Base-by-base conservation (phyloP, 2,329 filamentous ascomycete species). In the Clarireedia hainanense region DNA sequence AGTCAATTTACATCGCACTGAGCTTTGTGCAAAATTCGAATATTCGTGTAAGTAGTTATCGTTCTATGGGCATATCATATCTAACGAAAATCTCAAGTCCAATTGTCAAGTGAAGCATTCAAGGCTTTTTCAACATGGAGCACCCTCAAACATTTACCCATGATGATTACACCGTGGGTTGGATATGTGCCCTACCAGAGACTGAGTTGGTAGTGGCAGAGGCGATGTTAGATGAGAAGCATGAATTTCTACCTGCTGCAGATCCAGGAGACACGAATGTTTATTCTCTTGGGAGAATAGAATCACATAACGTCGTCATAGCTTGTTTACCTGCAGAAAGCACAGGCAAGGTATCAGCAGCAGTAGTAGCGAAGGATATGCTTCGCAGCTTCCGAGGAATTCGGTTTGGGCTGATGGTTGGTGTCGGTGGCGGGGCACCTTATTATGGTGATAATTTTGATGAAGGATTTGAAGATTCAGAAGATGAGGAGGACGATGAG, bases 361-460 rank as follows among this genome's bases (percentile, higher is more conserved):
- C 68, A 1, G 65, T 58, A 24, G 58, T 67, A 23, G 69, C 73
- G 64, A 52, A 55, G 10, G 17, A 43, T 43, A 60, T 52, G 57
- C 59, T 47, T 51, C 50, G 59, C 5, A 66, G 64, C 4, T 74
- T 73, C 56, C 59, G 62, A 15, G 58, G 56, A 34, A 70, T 75
- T 36, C 65, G 61, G 20, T 65, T 75, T 43, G 69, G 68, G 2
- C 63, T 77, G 1, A 69, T 77, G 67, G 73, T 77, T 1, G 74
- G 74, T n/a, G 71, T 77, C 37, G 74, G 71, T 12, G 63, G 66
- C 24, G 67, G 65, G 34, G 52, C 64, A 30, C 57, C 63, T 15
- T 56, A 47, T 55, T 42, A 58, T 17, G 46, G 58, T 20, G 52
- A 56, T 37, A 39, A 57, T 39, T 42, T 57, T 61, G 48, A 54